Evolutionary conservation across 768 basidiomycete species (phyloP).

Genomic region (Rhodotorula toruloides): DNA sequence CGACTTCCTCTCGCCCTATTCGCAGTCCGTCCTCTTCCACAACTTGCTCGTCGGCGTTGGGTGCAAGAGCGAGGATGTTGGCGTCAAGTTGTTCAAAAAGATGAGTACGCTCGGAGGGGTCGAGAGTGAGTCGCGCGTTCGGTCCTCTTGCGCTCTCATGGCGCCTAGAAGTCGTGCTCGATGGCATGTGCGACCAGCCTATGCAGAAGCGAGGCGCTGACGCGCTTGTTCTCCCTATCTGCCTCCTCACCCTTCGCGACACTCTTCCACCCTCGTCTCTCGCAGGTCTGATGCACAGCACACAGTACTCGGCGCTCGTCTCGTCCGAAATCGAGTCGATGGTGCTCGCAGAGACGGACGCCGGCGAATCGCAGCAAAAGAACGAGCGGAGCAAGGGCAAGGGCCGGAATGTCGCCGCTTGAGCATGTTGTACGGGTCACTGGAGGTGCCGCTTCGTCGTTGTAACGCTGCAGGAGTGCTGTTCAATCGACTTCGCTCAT

Average conservation of each 20-base stretch:
- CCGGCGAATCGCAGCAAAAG: not conserved
- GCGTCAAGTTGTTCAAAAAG: slow-evolving; percentile 21
- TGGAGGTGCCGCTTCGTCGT: too few relatives aligned
- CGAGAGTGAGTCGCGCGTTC: slow-evolving; percentile 6
- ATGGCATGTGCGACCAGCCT: too few relatives aligned
- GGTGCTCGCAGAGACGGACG: not conserved
- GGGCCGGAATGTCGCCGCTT: too few relatives aligned
- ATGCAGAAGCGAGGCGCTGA: too few relatives aligned
- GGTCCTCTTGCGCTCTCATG: not conserved
- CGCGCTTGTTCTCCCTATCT: not conserved
- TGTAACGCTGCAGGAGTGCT: too few relatives aligned
- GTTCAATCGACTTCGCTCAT: too few relatives aligned
- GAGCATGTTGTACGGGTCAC: too few relatives aligned
- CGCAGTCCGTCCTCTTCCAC: slow-evolving; percentile 22
- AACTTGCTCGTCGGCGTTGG: slow-evolving; percentile 22
- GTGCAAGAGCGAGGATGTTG: not conserved
- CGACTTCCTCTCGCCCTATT: slow-evolving; percentile 14
- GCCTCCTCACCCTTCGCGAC: not conserved
- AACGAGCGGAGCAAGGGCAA: not conserved
- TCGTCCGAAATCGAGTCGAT: slow-evolving; percentile 18
- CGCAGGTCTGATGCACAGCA: slow-evolving; percentile 28
- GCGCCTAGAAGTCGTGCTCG: not conserved
- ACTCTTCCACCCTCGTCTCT: not conserved
- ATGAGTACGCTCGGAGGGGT: slow-evolving; percentile 18
- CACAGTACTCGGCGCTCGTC: slow-evolving; percentile 17